Percentiles rank a stretch among this genome's conserved stretches.
Evolutionary conservation across 805 yeast genomes (phyloP).

Genomic region (Priceomyces fermenticarens): DNA sequence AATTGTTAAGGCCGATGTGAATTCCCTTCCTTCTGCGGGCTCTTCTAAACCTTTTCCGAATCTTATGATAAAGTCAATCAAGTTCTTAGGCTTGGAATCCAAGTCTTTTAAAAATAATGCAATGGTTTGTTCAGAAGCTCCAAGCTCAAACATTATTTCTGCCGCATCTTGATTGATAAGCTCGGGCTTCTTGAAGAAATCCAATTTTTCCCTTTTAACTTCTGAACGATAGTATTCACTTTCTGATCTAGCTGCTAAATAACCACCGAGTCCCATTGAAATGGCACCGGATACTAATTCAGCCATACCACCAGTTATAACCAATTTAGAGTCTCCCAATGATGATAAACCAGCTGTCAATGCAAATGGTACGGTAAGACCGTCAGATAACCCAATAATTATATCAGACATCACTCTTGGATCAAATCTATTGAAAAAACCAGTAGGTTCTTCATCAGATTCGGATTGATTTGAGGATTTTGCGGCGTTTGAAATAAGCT

Average conservation of each 20-base stretch:
- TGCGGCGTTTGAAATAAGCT: constrained; percentile 30
- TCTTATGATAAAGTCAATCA: constrained; percentile 83
- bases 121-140: constrained; percentile 70
- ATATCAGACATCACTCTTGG: constrained; percentile 94
- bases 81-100: constrained; percentile 69
- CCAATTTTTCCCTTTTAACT: constrained; percentile 66
- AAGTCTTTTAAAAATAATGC: constrained; percentile 72
- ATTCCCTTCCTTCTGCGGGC: constrained; percentile 89
- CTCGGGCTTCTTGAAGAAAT: constrained; percentile 63
- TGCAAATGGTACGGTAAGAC: constrained; percentile 98
- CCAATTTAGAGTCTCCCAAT: constrained; percentile 83
- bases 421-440: constrained; percentile 56
- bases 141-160: constrained; percentile 75
- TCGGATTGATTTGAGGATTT: constrained; percentile 14
- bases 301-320: constrained; percentile 97
- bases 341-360: constrained; percentile 93
- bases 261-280: constrained; percentile 97
- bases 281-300: constrained; percentile 96
- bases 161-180: constrained; percentile 72
- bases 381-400: constrained; percentile 92
- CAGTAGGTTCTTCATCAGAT: constrained; percentile 19
- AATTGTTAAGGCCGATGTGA: constrained; percentile 84
- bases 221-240: constrained; percentile 69
- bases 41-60: constrained; percentile 92
- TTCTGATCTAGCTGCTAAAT: constrained; percentile 90